Percentiles rank a stretch among this genome's conserved stretches.
phyloP scores from a whole-genome alignment of 1,284 basidiomycete genomes.

The Heterobasidion irregulare region DNA sequence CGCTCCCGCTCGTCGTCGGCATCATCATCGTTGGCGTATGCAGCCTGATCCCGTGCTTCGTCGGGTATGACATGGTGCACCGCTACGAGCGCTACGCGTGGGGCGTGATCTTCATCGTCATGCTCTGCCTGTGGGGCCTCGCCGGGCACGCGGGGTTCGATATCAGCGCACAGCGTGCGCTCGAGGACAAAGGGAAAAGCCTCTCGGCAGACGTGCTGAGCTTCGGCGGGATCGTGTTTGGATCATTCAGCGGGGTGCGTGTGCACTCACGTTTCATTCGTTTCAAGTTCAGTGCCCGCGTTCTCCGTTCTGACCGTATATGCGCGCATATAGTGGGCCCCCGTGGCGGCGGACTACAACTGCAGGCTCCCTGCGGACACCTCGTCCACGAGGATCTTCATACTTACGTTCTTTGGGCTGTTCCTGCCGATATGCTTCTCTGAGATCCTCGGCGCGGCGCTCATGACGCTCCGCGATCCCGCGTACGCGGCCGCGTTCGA shows the following conservation, averaged over 20 bases:
- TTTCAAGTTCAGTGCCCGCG: too few relatives aligned
- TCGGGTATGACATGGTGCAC: neutral
- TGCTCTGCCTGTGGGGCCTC: neutral
- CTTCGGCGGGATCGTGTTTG: neutral
- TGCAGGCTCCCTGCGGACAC: neutral
- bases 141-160: neutral
- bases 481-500: neutral
- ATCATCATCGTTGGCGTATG: neutral
- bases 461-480: neutral
- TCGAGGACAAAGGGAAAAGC: neutral
- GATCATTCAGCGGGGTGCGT: neutral
- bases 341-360: neutral
- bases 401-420: neutral
- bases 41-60: neutral
- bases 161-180: neutral
- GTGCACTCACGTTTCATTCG: too few relatives aligned
- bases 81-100: neutral
- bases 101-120: neutral
- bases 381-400: neutral
- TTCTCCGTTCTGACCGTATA: too few relatives aligned
- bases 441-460: neutral
- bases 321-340: neutral
- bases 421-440: neutral
- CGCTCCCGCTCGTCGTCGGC: neutral
- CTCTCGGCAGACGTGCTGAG: neutral